Base-by-base conservation (phyloP, 306 rosid species). In the Acacia acuminata region DNA sequence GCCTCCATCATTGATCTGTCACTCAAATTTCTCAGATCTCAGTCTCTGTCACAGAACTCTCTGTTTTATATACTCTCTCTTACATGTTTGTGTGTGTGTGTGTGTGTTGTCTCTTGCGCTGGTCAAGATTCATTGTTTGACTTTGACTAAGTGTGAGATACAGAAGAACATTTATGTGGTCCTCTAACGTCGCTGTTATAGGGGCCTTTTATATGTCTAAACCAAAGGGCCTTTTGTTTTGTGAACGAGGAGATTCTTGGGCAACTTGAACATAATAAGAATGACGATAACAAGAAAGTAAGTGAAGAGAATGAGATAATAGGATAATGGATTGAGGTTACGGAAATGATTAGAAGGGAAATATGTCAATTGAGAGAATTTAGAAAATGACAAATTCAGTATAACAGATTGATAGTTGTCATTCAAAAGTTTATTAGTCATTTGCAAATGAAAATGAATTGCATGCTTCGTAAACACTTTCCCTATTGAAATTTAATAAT, bases 1-100 rank as follows among this genome's bases (percentile, higher is more conserved):
- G 80, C 82, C 77, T 77, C 84, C 84, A 79, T 76, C 79, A 75
- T 79, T 86, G 81, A 85, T 75, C 71, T 67, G 86, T 75, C 88
- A 43, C 50, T 60, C 44, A 20, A 51, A 51, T 15, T 8, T 51
- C 56, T 51, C 56, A 50, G 17, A 47, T 9, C 50, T 8, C 45
- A 43, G 40, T 36, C 45, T 43, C 11, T 43, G 12, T 1, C 45
- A 43, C 45, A 43, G 47, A 43, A 2, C 47, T 43, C 47, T 43
- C 12, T 50, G 51, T 14, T 48, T 48, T 14, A 48, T 48, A 48
- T 48, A 48, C 53, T 48, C 19, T 48, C 53, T 14, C 53, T 16
- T 0, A 0, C 1, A 14, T 48, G 56, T 51, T 5, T 51, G 16
- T 53, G n/a, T 55, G 9, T 55, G n/a, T 55, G 9, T 55, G 4